Conservation (phyloP, 83 land plant genomes). For the Picea mariana region DNA sequence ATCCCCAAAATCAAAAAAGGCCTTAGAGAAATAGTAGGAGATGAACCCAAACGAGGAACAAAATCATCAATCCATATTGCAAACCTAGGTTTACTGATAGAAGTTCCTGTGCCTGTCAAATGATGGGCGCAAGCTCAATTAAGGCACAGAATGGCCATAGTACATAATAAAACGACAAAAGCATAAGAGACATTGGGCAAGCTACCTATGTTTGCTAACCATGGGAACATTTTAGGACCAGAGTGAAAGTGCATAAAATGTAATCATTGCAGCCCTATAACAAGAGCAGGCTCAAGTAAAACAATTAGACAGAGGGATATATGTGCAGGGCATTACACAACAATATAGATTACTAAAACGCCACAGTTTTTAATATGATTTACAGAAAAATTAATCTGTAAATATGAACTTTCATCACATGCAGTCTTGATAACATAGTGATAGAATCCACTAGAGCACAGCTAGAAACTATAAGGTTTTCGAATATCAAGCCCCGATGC, state of each 20-base stretch:
- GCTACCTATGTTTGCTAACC: no score
- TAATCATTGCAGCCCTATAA: background rate
- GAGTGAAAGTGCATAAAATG: background rate
- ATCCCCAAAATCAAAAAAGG: background rate
- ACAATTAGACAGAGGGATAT: no score
- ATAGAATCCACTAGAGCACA: background rate
- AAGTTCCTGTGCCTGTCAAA: background rate
- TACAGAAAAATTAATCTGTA: background rate
- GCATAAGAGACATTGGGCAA: background rate
- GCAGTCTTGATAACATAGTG: background rate
- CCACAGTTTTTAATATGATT: background rate
- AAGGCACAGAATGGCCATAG: background rate
- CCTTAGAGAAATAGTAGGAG: background rate
- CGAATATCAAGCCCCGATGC: background rate
- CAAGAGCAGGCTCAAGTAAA: background rate
- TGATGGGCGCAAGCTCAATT: background rate
- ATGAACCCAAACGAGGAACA: background rate
- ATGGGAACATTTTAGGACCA: background rate
- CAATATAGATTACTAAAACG: no score
- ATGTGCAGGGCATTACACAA: no score
- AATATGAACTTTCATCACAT: background rate
- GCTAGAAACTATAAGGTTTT: background rate
- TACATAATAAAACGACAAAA: background rate
- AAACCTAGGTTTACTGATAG: background rate
- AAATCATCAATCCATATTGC: background rate